phyloP scores from a whole-genome alignment of 1,284 basidiomycete genomes.

The Leucoagaricus sp. region DNA sequence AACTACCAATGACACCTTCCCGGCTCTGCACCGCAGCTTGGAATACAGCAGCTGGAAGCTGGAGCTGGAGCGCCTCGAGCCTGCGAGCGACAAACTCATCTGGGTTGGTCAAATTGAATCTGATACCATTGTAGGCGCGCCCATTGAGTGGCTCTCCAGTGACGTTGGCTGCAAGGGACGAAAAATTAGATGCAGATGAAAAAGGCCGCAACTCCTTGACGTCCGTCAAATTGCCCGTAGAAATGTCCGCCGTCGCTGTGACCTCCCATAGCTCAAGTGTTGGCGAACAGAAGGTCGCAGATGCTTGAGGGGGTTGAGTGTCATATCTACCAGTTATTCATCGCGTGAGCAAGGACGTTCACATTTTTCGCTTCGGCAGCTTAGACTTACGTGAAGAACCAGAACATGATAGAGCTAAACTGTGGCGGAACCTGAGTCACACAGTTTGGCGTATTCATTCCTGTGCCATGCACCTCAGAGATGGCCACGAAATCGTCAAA shows the following conservation, averaged over 20 bases:
- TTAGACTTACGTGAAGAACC: conserved; percentile 49
- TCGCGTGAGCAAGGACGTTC: too few relatives aligned
- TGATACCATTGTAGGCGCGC: conserved; percentile 51
- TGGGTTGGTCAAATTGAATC: conserved; percentile 42
- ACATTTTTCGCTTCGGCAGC: too few relatives aligned
- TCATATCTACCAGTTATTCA: conserved; percentile 29
- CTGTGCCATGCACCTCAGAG: conserved; percentile 21
- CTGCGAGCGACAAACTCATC: conserved; percentile 38
- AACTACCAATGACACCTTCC: conserved; percentile 39
- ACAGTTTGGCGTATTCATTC: conserved; percentile 32
- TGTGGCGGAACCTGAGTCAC: conserved; percentile 27
- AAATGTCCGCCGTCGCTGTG: conserved; percentile 37
- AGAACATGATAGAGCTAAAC: conserved; percentile 53
- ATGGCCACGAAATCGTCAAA: neutral
- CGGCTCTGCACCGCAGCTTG: conserved; percentile 42
- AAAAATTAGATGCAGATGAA: conserved; percentile 37
- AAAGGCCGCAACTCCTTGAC: conserved; percentile 42
- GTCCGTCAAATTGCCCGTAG: conserved; percentile 40
- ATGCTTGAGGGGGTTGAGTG: conserved; percentile 33
- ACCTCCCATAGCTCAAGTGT: conserved; percentile 43
- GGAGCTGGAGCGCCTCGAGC: conserved; percentile 42
- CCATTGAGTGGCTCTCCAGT: conserved; percentile 44
- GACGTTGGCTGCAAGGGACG: conserved; percentile 41
- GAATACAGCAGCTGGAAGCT: conserved; percentile 51
- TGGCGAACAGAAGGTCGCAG: conserved; percentile 49